Conservation (phyloP, 495 filamentous ascomycete genomes). For the Neurospora sp. region DNA sequence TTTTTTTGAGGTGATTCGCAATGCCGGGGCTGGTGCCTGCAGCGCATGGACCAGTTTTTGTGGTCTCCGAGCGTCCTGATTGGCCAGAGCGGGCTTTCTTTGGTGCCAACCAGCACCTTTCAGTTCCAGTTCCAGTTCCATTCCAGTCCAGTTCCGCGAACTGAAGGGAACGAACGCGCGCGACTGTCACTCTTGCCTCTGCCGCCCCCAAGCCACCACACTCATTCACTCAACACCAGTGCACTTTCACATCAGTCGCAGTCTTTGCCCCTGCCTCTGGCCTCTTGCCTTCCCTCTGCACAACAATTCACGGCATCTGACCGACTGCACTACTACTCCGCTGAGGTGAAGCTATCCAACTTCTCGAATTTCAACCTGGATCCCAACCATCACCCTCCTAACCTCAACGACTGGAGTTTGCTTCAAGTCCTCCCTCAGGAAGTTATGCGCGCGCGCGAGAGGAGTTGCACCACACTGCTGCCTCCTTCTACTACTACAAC, state of each 20-base stretch:
- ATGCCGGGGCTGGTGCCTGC: slow-evolving; percentile 22
- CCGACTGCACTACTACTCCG: background rate
- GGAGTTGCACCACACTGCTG: background rate
- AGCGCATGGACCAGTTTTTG: slow-evolving; percentile 9
- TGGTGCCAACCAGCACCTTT: background rate
- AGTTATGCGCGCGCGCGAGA: background rate
- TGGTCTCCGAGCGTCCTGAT: background rate
- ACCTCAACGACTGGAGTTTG: background rate
- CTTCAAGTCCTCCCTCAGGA: background rate
- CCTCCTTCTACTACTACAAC: background rate
- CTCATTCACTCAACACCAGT: background rate
- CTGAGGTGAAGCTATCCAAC: background rate
- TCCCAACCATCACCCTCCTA: background rate
- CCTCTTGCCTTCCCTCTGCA: background rate
- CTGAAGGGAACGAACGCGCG: background rate
- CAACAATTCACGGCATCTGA: background rate
- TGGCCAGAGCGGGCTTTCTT: background rate
- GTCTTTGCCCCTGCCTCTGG: background rate
- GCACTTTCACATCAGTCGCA: background rate
- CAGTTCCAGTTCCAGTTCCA: background rate
- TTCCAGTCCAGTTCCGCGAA: background rate
- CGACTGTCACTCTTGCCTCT: background rate
- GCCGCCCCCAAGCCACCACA: background rate
- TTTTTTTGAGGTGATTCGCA: slow-evolving; percentile 25
- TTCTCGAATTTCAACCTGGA: background rate